Conservation (phyloP, 768 basidiomycete genomes). For the Dacryopinax primogenitus region DNA sequence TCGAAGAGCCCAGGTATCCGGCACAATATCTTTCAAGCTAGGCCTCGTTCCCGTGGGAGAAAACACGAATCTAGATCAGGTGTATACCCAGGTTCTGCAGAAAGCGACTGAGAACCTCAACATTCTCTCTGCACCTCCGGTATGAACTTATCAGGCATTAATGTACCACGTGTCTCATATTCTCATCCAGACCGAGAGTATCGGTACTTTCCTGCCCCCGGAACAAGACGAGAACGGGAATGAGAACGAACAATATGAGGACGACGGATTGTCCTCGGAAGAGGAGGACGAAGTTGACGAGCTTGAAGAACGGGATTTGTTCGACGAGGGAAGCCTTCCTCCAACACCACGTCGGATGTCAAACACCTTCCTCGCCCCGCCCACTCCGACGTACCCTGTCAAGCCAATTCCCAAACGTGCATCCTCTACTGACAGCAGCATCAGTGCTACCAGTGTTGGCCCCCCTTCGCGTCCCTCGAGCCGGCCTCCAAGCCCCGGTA, state of each 20-base stretch:
- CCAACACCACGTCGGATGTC: slow-evolving; percentile 19
- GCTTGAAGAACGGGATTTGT: slow-evolving; percentile 24
- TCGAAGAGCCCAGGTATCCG: slow-evolving; percentile 39
- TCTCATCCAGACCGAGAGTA: slow-evolving; percentile 56
- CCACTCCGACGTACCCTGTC: slow-evolving; percentile 19
- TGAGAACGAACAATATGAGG: slow-evolving; percentile 45
- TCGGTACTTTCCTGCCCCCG: slow-evolving; percentile 66
- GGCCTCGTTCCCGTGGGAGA: slow-evolving; percentile 42
- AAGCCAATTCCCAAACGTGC: slow-evolving; percentile 13
- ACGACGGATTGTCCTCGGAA: slow-evolving; percentile 59
- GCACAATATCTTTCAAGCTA: slow-evolving; percentile 47
- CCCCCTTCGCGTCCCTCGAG: slow-evolving; percentile 12
- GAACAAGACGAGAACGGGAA: slow-evolving; percentile 21
- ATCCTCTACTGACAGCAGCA: slow-evolving; percentile 1
- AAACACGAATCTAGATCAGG: slow-evolving; percentile 42
- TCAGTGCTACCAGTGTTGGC: slow-evolving; percentile 8
- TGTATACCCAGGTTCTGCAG: slow-evolving; percentile 52
- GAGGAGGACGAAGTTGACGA: slow-evolving; percentile 34
- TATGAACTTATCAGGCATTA: slow-evolving; percentile 22
- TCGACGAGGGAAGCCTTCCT: slow-evolving; percentile 20
- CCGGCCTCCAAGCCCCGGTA: not conserved
- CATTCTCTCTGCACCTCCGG: slow-evolving; percentile 65
- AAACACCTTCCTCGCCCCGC: slow-evolving; percentile 20
- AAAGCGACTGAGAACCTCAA: slow-evolving; percentile 41
- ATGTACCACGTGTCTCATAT: not conserved